Evolutionary conservation across 73 alveolate species (phyloP).

Genomic region (Uronychia binucleata): DNA sequence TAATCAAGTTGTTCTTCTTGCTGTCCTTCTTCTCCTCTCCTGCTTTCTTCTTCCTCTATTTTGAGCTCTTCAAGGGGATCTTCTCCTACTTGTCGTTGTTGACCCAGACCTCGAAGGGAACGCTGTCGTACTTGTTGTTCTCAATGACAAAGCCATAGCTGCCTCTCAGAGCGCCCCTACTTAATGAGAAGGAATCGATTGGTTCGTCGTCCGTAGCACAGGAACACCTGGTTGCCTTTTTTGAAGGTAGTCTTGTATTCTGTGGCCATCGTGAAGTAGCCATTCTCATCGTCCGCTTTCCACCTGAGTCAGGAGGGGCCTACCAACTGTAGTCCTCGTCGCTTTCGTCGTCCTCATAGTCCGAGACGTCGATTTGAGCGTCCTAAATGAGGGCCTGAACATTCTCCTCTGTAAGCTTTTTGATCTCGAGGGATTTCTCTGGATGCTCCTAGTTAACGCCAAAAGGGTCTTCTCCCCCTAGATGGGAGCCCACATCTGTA

Average conservation of each 20-base stretch:
- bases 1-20: not conserved
- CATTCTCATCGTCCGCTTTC: not conserved
- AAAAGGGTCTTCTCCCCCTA: not conserved
- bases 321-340: not conserved
- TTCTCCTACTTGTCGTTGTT: not conserved
- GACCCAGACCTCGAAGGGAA: conserved; percentile 26
- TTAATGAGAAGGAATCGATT: conserved; percentile 10
- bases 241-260: conserved; percentile 1
- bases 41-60: not conserved
- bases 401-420: conserved; percentile 10
- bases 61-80: not conserved
- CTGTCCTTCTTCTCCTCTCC: not conserved
- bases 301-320: not conserved
- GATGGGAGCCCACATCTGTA: not conserved
- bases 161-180: not conserved
- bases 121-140: conserved; percentile 8
- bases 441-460: conserved; percentile 2
- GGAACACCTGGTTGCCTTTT: conserved; percentile 17
- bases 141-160: conserved; percentile 21
- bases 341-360: not conserved
- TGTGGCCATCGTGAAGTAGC: conserved; percentile 11
- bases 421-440: conserved; percentile 20
- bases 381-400: conserved; percentile 12
- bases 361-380: conserved; percentile 2
- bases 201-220: conserved; percentile 19